Conservation (phyloP, 2,329 filamentous ascomycete species). For the Aspergillus cejpii region DNA sequence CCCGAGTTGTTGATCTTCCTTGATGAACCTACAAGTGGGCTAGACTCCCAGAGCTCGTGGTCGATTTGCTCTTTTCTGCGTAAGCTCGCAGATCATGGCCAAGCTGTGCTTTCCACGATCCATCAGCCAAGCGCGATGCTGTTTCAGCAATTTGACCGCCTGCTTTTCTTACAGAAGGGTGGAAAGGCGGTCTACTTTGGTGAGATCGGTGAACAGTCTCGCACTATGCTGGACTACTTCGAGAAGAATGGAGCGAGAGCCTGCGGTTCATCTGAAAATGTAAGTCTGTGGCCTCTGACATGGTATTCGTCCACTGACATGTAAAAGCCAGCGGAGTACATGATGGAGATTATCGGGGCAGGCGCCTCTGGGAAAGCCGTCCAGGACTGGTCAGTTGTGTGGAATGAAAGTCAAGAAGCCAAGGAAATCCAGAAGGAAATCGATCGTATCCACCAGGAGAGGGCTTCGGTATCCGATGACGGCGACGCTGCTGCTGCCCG, state of each 20-base stretch:
- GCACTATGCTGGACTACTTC: conserved; percentile 56
- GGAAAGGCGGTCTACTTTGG: conserved; percentile 63
- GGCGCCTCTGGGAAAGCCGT: conserved; percentile 61
- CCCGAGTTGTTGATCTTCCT: conserved; percentile 80
- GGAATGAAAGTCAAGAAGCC: conserved; percentile 54
- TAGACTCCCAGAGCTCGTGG: conserved; percentile 87
- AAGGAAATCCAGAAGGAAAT: conserved; percentile 52
- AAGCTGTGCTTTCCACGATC: conserved; percentile 86
- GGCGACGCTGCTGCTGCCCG: conserved; percentile 44
- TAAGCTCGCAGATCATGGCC: conserved; percentile 77
- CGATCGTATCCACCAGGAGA: conserved; percentile 49
- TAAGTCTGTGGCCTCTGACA: conserved; percentile 9
- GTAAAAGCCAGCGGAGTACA: conserved; percentile 60
- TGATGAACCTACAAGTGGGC: conserved; percentile 85
- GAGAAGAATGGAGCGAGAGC: conserved; percentile 53
- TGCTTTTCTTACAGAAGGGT: conserved; percentile 57
- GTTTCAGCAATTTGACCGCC: conserved; percentile 69
- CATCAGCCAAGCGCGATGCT: conserved; percentile 91
- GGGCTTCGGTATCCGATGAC: conserved; percentile 28
- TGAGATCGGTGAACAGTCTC: conserved; percentile 54
- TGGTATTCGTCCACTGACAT: conserved; percentile 9
- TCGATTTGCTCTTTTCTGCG: conserved; percentile 79
- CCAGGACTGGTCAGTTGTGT: conserved; percentile 57
- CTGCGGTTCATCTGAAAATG: conserved; percentile 58
- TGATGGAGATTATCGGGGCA: conserved; percentile 53